Percentiles rank a stretch among this genome's conserved stretches.
phyloP scores from a whole-genome alignment of 768 basidiomycete genomes.

The Suillus luteus region DNA sequence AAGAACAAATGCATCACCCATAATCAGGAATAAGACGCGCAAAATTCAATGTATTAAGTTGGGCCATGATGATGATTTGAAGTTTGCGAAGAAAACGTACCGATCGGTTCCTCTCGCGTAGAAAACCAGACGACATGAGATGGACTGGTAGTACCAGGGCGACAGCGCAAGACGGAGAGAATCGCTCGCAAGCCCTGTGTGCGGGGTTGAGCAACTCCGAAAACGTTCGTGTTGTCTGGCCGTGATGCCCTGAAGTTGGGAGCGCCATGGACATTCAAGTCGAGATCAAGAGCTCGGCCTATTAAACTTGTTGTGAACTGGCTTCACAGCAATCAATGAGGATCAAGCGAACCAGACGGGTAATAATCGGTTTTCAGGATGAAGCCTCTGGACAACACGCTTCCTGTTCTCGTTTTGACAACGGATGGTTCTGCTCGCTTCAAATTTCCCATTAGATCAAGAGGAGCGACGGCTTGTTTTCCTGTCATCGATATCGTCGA shows the following conservation, averaged over 20 bases:
- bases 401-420: constrained; percentile 81
- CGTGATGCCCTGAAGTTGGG: constrained; percentile 91
- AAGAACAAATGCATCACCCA: constrained; percentile 9
- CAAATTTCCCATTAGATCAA: constrained; percentile 65
- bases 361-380: constrained; percentile 95
- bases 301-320: constrained; percentile 12
- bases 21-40: not conserved
- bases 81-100: constrained; percentile 44
- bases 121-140: constrained; percentile 94
- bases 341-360: constrained; percentile 58
- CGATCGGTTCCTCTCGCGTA: constrained; percentile 93
- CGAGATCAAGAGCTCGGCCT: constrained; percentile 90
- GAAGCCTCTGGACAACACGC: constrained; percentile 84
- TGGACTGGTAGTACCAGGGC: constrained; percentile 61
- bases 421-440: constrained; percentile 70
- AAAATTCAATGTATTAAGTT: not conserved
- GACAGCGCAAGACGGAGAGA: constrained; percentile 77
- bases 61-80: not conserved
- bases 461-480: constrained; percentile 29
- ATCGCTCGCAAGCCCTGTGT: constrained; percentile 90
- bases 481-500: constrained; percentile 1
- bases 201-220: constrained; percentile 94
- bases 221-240: constrained; percentile 83
- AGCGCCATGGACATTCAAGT: constrained; percentile 90
- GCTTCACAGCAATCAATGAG: not conserved